Evolutionary conservation across 345 rosid genomes (phyloP), one percentile per base, ranked within the genome.

Genomic region (Lumnitzera racemosa): DNA sequence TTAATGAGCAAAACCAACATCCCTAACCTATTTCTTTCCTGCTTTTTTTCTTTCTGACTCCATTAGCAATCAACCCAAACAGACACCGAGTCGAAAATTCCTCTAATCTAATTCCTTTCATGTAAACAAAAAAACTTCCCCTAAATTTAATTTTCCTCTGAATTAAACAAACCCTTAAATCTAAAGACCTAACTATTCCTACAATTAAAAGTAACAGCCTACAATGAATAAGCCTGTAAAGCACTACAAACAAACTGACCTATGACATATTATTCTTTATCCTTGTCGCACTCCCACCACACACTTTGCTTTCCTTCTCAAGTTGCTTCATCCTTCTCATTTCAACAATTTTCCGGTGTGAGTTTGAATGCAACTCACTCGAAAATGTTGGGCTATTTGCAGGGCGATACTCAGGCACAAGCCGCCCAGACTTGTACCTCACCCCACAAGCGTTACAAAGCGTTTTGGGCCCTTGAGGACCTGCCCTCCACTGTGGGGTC

Each of bases 401-500:
- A 0, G 96, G 96, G 53, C 95, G 74, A 66, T 89, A 89, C 76
- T 89, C 96, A 0, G 90, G 91, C 60, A 87, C 95, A 24, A 89
- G 72, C 58, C 96, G 70, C 1, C 96, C 96, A 0, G 95, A 89
- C 80, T 89, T 89, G 55, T 51, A 89, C 74, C 96, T 80, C 59
- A 89, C 91, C 56, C 96, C 96, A 55, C 95, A 89, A 3, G 96
- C 96, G 48, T 89, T 89, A 63, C 96, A 89, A 24, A 89, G 81
- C 15, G 95, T 89, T 64, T 89, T 89, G 10, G 95, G 86, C 2
- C 96, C 96, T 27, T 59, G 24, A 0, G 90, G 96, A 23, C 96
- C 95, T 0, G 91, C 91, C 67, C 95, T 74, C 96, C 96, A 89
- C 53, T 89, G 96, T 29, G 96, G 96, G 17, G 96, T 89, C 76